A percentile compares a stretch with the other conserved stretches of the same genome.
Conservation (phyloP, 441 rosid genomes). For the Corymbia citriodora region DNA sequence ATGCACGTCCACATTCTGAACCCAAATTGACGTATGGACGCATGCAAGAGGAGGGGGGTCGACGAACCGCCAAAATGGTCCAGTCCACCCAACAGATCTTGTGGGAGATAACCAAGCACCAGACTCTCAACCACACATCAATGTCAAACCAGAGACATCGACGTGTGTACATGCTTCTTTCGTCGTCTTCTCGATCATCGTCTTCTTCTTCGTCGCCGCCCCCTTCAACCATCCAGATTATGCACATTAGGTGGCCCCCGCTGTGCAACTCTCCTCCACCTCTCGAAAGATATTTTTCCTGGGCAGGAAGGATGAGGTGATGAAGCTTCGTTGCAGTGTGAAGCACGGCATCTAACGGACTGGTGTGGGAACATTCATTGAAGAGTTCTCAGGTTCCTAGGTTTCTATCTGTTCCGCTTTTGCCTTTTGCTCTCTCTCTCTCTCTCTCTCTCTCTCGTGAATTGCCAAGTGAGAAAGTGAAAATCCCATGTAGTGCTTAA, state of each 20-base stretch:
- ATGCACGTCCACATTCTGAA: background rate
- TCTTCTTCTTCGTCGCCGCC: background rate
- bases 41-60: background rate
- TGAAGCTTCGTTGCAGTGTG: background rate
- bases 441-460: background rate
- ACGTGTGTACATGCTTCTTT: background rate
- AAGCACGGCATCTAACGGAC: background rate
- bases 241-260: background rate
- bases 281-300: background rate
- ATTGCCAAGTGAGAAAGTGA: background rate
- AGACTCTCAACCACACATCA: background rate
- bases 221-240: background rate
- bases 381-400: background rate
- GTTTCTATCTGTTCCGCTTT: background rate
- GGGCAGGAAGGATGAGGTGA: background rate
- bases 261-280: background rate
- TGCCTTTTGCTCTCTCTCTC: background rate
- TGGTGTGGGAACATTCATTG: background rate
- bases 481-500: background rate
- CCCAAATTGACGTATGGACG: background rate
- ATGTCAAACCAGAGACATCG: background rate
- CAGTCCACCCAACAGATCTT: background rate
- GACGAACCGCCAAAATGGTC: constrained; percentile 8
- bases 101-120: background rate
- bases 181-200: background rate